Conservation (phyloP, 352 stramenopile species). For the Pythium rishiriense region DNA sequence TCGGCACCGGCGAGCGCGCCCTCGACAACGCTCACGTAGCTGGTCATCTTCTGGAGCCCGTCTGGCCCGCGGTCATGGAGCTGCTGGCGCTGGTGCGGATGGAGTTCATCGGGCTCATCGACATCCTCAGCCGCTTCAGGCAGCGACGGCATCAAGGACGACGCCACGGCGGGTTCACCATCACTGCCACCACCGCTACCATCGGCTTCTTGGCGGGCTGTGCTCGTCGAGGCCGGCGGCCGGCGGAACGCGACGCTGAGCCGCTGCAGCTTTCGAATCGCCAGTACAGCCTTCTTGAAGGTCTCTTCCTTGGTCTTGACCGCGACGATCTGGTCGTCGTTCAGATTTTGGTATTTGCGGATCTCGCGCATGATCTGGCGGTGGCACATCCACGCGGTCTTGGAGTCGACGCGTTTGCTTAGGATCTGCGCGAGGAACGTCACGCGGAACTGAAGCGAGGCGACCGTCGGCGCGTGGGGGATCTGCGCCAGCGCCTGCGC, state of each 20-base stretch:
- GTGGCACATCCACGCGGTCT: constrained; percentile 81
- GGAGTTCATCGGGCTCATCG: not conserved
- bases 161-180: too few relatives aligned
- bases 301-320: constrained; percentile 67
- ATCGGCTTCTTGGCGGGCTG: too few relatives aligned
- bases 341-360: constrained; percentile 63
- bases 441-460: constrained; percentile 63
- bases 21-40: constrained; percentile 48
- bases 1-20: constrained; percentile 22
- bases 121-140: too few relatives aligned
- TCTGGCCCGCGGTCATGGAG: not conserved
- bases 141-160: too few relatives aligned
- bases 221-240: not conserved
- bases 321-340: constrained; percentile 62
- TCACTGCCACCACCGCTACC: too few relatives aligned
- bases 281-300: constrained; percentile 68
- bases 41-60: constrained; percentile 20
- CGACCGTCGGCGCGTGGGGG: constrained; percentile 54
- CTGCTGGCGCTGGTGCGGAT: too few relatives aligned
- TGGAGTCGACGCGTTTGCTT: constrained; percentile 60
- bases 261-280: constrained; percentile 53
- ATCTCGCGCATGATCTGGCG: constrained; percentile 80
- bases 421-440: constrained; percentile 69
- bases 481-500: constrained; percentile 48
- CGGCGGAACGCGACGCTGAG: constrained; percentile 25